Base-by-base conservation (phyloP, 1,139 yeast species). In the Yamadazyma sp. region DNA sequence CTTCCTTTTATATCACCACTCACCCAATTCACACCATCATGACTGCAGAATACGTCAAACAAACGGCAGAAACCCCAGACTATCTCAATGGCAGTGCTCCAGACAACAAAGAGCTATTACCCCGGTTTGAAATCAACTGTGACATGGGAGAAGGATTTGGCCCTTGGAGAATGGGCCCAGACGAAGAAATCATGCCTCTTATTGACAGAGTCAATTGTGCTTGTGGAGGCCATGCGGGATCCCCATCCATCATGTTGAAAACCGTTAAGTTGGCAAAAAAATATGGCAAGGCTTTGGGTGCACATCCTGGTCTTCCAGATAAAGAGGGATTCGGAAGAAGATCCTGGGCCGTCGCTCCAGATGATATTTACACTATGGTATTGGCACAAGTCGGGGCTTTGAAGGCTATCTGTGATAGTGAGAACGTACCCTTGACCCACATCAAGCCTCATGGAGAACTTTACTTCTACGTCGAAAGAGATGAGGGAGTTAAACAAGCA, bases 101-200 rank as follows among this genome's bases (percentile, higher is more conserved):
- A 1, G 47, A 46, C 31, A 52, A 52, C 33, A 37, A 43, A 25
- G 29, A 36, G 5, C 24, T 50, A 10, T 42, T 50, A n/a, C 20
- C 37, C 4, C 47, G 49, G 35, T 57, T 44, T 46, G 66, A 59
- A 41, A 58, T 63, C 44, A 61, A 62, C 33, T 60, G 66, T 48
- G 69, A 63, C 43, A 63, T 63, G 67, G 69, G 69, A 3, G 71
- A 65, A 55, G 72, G 68, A 0, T 66, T 48, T 47, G 71, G 71
- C 4, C 59, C 56, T 16, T 65, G 64, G 59, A 60, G 50, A 41
- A 56, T 66, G 60, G 72, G 66, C 1, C 69, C 68, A 3, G 71
- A 65, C 44, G 67, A 61, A 17, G 69, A 65, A 24, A 58, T 66
- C 27, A 64, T 65, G 67, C 68, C 67, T 14, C 47, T 51, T 12